A percentile compares a stretch with the other conserved stretches of the same genome.
These are phyloP conservation scores for Martiniozyma asiatica DNA, from an alignment of 1,139 yeast species.

Conservation along the genomic window DNA sequence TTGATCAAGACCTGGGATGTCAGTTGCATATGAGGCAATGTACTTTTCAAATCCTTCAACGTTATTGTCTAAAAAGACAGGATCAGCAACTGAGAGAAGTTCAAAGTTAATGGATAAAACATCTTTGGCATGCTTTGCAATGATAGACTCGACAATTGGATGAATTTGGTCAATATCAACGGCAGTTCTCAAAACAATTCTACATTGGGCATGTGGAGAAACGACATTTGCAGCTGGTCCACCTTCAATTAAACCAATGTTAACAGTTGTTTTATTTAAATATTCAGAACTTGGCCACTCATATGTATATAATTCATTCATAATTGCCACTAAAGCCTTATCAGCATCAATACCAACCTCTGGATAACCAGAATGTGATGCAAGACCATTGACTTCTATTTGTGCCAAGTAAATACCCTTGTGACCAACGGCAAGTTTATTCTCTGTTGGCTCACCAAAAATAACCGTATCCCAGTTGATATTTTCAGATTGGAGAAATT, in stretches of 20 bases:
- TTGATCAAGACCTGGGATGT: conserved; percentile 41
- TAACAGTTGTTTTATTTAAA: conserved; percentile 52
- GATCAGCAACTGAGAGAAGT: conserved; percentile 19
- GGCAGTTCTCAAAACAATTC: conserved; percentile 43
- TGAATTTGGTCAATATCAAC: conserved; percentile 30
- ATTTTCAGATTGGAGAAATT: conserved; percentile 16
- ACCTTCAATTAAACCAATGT: conserved; percentile 45
- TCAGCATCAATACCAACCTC: conserved; percentile 55
- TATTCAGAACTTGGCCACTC: conserved; percentile 38
- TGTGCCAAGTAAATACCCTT: conserved; percentile 40
- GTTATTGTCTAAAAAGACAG: conserved; percentile 42
- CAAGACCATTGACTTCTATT: conserved; percentile 39
- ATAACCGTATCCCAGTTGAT: conserved; percentile 49
- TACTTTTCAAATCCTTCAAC: conserved; percentile 54
- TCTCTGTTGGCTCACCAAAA: conserved; percentile 69
- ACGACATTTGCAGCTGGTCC: conserved; percentile 58
- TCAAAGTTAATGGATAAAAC: conserved; percentile 8
- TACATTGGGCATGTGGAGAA: conserved; percentile 46
- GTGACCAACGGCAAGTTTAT: conserved; percentile 59
- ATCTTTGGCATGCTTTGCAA: conserved; percentile 17
- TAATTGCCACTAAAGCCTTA: conserved; percentile 40
- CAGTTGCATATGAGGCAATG: conserved; percentile 49
- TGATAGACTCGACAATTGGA: conserved; percentile 25
- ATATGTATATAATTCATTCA: conserved; percentile 27
- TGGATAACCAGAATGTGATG: conserved; percentile 65